A percentile compares a stretch with the other conserved stretches of the same genome.
Conservation (phyloP, 305 asterid species). For the Lippia alba region DNA sequence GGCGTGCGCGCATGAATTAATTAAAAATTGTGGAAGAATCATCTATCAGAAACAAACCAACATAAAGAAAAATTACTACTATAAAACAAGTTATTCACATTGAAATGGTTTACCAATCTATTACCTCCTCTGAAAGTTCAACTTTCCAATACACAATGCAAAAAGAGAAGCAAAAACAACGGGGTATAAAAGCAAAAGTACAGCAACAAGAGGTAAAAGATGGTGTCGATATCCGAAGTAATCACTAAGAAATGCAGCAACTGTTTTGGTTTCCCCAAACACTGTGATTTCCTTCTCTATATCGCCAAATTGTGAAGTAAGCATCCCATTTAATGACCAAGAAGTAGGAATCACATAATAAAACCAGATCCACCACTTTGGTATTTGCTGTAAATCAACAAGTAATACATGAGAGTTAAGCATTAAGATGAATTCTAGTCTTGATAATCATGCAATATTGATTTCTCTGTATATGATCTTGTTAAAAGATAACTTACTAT, state of each 20-base stretch:
- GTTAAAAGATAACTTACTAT: background rate
- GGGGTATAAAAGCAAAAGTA: constrained; percentile 53
- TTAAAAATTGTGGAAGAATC: too few species aligned
- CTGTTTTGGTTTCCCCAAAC: constrained; percentile 53
- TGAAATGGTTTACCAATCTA: constrained; percentile 1
- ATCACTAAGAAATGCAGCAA: constrained; percentile 53
- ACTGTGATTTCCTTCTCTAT: constrained; percentile 41
- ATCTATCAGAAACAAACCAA: too few species aligned
- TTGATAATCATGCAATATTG: too few species aligned
- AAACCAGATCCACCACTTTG: constrained; percentile 78
- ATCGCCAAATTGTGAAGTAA: constrained; percentile 74
- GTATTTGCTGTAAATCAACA: constrained; percentile 52
- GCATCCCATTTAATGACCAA: constrained; percentile 63
- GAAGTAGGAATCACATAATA: constrained; percentile 60
- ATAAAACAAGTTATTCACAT: too few species aligned
- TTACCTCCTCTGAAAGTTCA: constrained; percentile 64
- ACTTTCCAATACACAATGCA: constrained; percentile 49
- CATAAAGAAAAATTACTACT: too few species aligned
- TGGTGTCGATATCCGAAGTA: constrained; percentile 60
- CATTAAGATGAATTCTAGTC: too few species aligned
- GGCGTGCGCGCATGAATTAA: too few species aligned
- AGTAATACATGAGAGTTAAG: too few species aligned
- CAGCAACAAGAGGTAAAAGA: constrained; percentile 54
- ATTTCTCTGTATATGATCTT: too few species aligned
- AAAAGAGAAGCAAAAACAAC: constrained; percentile 51